Conservation (phyloP, 2,329 filamentous ascomycete genomes). For the Sclerotinia sclerotiorum region DNA sequence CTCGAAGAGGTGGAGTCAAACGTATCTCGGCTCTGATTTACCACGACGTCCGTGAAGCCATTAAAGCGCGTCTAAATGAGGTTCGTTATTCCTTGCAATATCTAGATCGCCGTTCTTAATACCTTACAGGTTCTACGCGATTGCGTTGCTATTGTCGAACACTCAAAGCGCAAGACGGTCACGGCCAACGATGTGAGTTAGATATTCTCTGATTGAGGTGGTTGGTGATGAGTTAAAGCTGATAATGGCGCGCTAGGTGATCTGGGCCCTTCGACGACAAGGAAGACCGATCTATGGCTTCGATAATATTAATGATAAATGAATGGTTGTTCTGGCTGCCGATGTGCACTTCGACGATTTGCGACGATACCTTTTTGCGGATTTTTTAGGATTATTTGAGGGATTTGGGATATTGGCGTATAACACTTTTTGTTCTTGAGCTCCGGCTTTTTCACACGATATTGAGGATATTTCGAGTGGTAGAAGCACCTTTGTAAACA, state of each 20-base stretch:
- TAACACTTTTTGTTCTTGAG: neutral
- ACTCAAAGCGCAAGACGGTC: constrained; percentile 60
- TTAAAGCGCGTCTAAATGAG: constrained; percentile 51
- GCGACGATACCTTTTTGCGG: constrained; percentile 8
- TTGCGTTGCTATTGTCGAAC: constrained; percentile 46
- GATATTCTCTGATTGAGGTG: neutral
- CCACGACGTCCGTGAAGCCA: constrained; percentile 53
- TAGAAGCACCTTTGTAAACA: constrained; percentile 1
- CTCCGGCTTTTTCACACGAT: neutral
- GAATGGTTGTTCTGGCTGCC: neutral
- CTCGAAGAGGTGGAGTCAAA: constrained; percentile 75
- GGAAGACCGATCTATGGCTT: constrained; percentile 60
- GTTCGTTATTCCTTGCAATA: constrained; percentile 41
- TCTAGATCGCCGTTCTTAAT: neutral
- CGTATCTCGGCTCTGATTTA: constrained; percentile 67
- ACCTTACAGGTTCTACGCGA: constrained; percentile 5
- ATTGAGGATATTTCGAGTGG: neutral
- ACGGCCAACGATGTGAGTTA: constrained; percentile 58
- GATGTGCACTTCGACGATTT: neutral
- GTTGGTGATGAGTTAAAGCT: neutral
- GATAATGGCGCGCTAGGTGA: constrained; percentile 47
- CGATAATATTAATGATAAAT: constrained; percentile 42
- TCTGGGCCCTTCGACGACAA: constrained; percentile 50
- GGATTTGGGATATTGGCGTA: neutral
- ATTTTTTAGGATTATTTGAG: neutral